These are phyloP conservation scores for Phalaenopsis aphrodite DNA, from an alignment of 106 monocot genomes.

Conservation along the genomic window DNA sequence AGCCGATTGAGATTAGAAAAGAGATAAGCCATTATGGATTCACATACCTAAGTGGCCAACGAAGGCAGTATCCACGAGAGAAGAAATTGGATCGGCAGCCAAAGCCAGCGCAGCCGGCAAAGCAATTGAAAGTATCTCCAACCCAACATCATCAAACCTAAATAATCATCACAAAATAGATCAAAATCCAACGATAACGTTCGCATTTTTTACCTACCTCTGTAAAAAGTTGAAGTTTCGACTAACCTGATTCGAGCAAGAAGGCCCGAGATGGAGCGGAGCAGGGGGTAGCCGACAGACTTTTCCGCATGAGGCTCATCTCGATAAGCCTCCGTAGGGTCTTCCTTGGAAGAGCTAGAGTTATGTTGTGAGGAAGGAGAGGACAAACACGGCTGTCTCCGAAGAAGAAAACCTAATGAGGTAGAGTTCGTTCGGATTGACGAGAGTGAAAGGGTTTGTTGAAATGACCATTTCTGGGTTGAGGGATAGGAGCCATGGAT, in stretches of 20 bases:
- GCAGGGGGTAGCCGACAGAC: not conserved
- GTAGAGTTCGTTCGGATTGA: not conserved
- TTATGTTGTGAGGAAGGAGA: constrained; percentile 9
- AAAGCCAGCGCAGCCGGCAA: constrained; percentile 75
- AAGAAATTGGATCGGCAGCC: constrained; percentile 82
- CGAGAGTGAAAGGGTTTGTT: not conserved
- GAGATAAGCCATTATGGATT: not conserved
- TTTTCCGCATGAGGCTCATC: not conserved
- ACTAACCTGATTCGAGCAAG: constrained; percentile 21
- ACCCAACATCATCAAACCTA: constrained; percentile 38
- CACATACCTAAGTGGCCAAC: constrained; percentile 78
- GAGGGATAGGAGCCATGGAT: not conserved
- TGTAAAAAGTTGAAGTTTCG: not conserved
- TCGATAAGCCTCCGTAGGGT: not conserved
- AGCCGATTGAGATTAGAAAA: not conserved
- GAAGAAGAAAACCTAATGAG: constrained; percentile 7
- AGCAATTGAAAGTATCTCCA: constrained; percentile 72
- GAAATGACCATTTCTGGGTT: not conserved
- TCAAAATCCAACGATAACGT: not conserved
- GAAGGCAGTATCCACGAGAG: constrained; percentile 85
- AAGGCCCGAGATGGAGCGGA: constrained; percentile 2
- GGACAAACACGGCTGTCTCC: not conserved
- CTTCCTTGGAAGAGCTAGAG: not conserved
- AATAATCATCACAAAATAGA: not conserved
- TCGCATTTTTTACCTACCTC: not conserved